Evolutionary conservation across 305 asterid genomes (phyloP).

Genomic region (Ilex paraguariensis): DNA sequence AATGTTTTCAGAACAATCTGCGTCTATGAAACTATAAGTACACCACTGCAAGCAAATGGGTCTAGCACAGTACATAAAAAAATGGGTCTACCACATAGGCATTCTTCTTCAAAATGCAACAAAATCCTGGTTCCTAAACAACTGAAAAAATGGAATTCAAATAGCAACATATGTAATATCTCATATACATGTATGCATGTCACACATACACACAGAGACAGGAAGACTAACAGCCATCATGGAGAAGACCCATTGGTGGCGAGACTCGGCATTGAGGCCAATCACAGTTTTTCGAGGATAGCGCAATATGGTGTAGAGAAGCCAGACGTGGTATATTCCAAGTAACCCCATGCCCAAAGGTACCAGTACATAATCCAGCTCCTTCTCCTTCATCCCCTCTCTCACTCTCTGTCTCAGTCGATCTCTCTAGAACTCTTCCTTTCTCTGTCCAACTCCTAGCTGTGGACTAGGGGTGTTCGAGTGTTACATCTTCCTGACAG

Average conservation of each 20-base stretch:
- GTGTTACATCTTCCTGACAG: no score
- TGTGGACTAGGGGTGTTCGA: no score
- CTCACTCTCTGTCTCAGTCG: not conserved
- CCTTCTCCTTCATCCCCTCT: constrained; percentile 37
- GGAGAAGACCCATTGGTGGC: constrained; percentile 66
- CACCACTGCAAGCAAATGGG: no score
- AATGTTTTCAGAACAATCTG: no score
- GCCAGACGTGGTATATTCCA: constrained; percentile 64
- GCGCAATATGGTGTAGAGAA: constrained; percentile 39
- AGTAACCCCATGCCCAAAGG: constrained; percentile 65
- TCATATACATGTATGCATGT: not conserved
- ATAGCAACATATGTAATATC: not conserved
- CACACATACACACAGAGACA: not conserved
- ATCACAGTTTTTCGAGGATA: constrained; percentile 62
- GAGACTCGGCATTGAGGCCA: constrained; percentile 69
- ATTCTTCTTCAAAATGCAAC: not conserved
- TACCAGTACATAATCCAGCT: constrained; percentile 54
- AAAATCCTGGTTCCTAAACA: no score
- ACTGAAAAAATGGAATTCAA: no score
- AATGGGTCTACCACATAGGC: not conserved
- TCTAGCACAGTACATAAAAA: no score
- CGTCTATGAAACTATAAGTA: no score
- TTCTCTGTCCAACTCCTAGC: no score
- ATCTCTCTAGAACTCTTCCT: no score
- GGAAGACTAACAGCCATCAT: constrained; percentile 58